These are phyloP conservation scores for Claviceps maximensis DNA, from an alignment of 2,329 filamentous ascomycete genomes.

Conservation along the genomic window DNA sequence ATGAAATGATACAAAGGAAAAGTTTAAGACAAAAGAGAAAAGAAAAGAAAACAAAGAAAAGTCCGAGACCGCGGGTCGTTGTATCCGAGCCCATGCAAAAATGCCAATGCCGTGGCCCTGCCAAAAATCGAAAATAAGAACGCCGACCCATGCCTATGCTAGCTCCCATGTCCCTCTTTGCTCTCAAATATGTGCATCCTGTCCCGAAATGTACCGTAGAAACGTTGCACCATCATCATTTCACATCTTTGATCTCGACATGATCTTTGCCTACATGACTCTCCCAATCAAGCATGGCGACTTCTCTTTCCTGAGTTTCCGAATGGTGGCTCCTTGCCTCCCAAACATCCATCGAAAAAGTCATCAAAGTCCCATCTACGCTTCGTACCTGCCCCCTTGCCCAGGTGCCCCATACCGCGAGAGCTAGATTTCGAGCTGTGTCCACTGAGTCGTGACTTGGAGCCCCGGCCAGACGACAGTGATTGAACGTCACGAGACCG, in stretches of 20 bases:
- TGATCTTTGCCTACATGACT: constrained; percentile 5
- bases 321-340: constrained; percentile 46
- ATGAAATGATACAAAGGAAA: neutral
- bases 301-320: constrained; percentile 36
- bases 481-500: constrained; percentile 26
- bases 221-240: constrained; percentile 4
- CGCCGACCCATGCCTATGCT: constrained; percentile 24
- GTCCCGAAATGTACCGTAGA: constrained; percentile 7
- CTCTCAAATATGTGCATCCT: constrained; percentile 18
- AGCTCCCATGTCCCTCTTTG: constrained; percentile 20
- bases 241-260: constrained; percentile 5
- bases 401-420: constrained; percentile 31
- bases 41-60: neutral
- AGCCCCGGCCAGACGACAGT: constrained; percentile 13
- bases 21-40: neutral
- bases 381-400: constrained; percentile 56
- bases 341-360: constrained; percentile 57
- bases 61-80: neutral
- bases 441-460: constrained; percentile 17
- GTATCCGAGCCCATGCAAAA: constrained; percentile 8
- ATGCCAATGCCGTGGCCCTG: constrained; percentile 18
- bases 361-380: constrained; percentile 61
- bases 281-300: constrained; percentile 26
- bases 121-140: constrained; percentile 12
- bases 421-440: constrained; percentile 13